These are phyloP conservation scores for Saccharomycopsis fodiens DNA, from an alignment of 805 yeast species.

Conservation along the genomic window DNA sequence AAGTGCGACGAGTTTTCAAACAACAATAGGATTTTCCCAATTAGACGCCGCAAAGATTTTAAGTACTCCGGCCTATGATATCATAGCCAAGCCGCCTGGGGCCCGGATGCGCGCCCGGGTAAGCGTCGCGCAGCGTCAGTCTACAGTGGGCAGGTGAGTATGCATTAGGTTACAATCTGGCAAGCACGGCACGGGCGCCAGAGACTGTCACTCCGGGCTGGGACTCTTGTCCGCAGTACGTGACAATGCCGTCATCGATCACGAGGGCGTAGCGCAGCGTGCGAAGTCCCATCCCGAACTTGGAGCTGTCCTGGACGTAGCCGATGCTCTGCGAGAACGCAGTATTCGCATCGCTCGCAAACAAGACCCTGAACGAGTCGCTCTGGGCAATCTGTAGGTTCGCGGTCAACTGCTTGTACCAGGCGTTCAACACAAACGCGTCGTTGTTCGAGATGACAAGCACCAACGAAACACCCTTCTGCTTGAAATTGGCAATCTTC, in stretches of 20 bases:
- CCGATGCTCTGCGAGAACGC: constrained; percentile 55
- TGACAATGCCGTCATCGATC: constrained; percentile 49
- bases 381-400: constrained; percentile 22
- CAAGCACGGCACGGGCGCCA: constrained; percentile 28
- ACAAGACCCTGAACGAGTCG: constrained; percentile 35
- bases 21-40: not conserved
- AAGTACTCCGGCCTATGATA: not conserved
- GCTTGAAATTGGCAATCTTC: constrained; percentile 41
- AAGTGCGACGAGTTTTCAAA: not conserved
- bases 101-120: too few relatives aligned
- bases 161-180: constrained; percentile 23
- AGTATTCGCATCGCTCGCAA: constrained; percentile 62
- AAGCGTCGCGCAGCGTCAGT: too few relatives aligned
- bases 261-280: constrained; percentile 68
- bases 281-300: constrained; percentile 48
- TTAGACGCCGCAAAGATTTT: not conserved
- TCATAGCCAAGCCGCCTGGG: too few relatives aligned
- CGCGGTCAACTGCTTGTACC: constrained; percentile 43
- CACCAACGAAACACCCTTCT: constrained; percentile 56
- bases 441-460: constrained; percentile 62
- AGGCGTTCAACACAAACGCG: constrained; percentile 63
- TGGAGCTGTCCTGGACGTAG: constrained; percentile 45
- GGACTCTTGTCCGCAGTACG: constrained; percentile 35
- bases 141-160: too few relatives aligned
- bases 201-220: constrained; percentile 32